A percentile compares a stretch with the other conserved stretches of the same genome.
Evolutionary conservation across 148 eudicot species (phyloP).

Genomic region (Cornus florida): DNA sequence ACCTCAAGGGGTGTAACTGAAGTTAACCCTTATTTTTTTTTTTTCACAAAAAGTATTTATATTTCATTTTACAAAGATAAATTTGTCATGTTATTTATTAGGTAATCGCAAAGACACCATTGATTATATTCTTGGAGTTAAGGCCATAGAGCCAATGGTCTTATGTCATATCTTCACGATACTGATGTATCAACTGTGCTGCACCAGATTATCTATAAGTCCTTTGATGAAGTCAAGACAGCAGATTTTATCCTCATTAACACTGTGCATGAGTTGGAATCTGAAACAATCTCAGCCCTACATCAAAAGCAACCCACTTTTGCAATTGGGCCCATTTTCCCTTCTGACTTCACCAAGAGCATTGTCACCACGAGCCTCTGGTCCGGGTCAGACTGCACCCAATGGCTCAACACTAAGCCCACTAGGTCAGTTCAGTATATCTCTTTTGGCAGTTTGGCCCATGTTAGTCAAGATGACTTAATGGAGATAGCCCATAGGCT

Average conservation of each 20-base stretch:
- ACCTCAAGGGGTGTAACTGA: too few species aligned
- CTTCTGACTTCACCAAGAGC: neutral
- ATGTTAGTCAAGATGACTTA: neutral
- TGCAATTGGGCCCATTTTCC: slow-evolving; percentile 23
- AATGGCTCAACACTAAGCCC: neutral
- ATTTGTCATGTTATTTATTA: neutral
- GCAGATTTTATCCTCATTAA: neutral
- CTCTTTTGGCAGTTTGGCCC: neutral
- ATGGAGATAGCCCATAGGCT: neutral
- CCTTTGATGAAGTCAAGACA: neutral
- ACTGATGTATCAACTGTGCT: slow-evolving; percentile 13
- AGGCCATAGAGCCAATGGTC: slow-evolving; percentile 29
- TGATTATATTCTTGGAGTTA: slow-evolving; percentile 45
- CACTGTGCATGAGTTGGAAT: neutral
- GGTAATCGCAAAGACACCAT: slow-evolving; percentile 35
- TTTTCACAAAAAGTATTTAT: too few species aligned
- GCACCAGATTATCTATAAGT: slow-evolving; percentile 30
- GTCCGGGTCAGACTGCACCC: slow-evolving; percentile 1
- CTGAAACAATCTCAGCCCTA: neutral
- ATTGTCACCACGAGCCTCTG: neutral
- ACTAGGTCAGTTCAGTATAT: neutral
- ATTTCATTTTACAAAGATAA: too few species aligned
- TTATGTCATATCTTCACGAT: slow-evolving; percentile 40
- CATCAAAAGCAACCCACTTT: neutral
- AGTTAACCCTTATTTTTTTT: too few species aligned